These are phyloP conservation scores for Carex scoparia DNA, from an alignment of 176 grass and related monocot genomes.

Conservation along the genomic window DNA sequence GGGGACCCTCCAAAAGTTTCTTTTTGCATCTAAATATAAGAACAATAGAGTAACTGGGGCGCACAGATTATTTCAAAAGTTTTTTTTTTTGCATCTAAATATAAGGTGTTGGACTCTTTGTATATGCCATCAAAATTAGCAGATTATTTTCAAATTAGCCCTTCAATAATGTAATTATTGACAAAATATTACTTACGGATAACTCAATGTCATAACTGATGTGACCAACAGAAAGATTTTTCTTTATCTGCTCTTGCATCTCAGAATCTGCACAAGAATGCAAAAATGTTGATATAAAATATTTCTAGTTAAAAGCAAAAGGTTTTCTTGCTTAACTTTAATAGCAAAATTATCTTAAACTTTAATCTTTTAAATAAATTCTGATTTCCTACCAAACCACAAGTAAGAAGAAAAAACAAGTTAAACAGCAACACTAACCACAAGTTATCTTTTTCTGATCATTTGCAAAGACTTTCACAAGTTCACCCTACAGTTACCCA, in stretches of 20 bases:
- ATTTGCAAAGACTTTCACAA: slow-evolving; percentile 70
- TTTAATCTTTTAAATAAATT: not conserved
- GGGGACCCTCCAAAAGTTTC: slow-evolving; percentile 1
- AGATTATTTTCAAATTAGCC: not conserved
- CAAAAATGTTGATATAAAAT: slow-evolving; percentile 19
- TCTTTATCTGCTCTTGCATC: slow-evolving; percentile 79
- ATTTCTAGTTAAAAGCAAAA: not conserved
- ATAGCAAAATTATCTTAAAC: slow-evolving; percentile 8
- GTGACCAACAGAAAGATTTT: slow-evolving; percentile 67
- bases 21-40: not conserved
- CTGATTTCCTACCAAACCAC: not conserved
- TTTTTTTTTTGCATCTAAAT: not conserved
- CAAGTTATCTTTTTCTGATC: slow-evolving; percentile 88
- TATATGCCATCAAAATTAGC: not conserved
- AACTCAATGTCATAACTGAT: slow-evolving; percentile 63
- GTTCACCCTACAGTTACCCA: slow-evolving; percentile 54
- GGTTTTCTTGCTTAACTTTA: not conserved
- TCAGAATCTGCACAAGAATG: slow-evolving; percentile 61
- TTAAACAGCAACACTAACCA: slow-evolving; percentile 47
- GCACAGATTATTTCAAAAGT: not conserved
- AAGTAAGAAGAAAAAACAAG: not conserved
- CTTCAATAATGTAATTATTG: slow-evolving; percentile 32
- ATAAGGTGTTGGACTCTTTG: not conserved
- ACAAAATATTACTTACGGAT: slow-evolving; percentile 48
- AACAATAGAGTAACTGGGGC: not conserved